Conservation (phyloP, 2,329 filamentous ascomycete species). For the Neophaeococcomyces aloes region DNA sequence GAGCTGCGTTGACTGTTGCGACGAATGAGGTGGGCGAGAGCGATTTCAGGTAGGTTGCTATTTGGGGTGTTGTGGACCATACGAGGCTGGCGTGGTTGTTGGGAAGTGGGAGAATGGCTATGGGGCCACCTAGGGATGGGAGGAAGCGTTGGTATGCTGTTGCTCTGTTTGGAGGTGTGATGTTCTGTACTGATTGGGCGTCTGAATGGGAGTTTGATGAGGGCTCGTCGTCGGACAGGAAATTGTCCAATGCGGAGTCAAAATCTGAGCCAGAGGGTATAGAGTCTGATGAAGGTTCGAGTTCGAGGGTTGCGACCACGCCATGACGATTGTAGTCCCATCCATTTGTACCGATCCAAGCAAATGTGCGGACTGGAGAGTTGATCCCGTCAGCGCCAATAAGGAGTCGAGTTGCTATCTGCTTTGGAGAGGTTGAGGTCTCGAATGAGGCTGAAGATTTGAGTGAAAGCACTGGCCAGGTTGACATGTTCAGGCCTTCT, state of each 20-base stretch:
- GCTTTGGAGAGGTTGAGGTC: slow-evolving; percentile 29
- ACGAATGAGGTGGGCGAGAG: slow-evolving; percentile 63
- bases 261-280: neutral
- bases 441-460: slow-evolving; percentile 34
- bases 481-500: slow-evolving; percentile 62
- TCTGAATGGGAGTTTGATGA: neutral
- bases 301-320: slow-evolving; percentile 74
- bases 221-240: slow-evolving; percentile 1
- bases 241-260: slow-evolving; percentile 6
- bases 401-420: slow-evolving; percentile 69
- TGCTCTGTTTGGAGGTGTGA: slow-evolving; percentile 21
- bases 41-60: slow-evolving; percentile 68
- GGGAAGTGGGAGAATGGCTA: slow-evolving; percentile 83
- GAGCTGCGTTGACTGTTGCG: slow-evolving; percentile 86
- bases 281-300: slow-evolving; percentile 40
- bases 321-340: slow-evolving; percentile 93
- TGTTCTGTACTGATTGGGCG: neutral
- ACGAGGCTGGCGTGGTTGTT: slow-evolving; percentile 75
- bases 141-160: slow-evolving; percentile 93
- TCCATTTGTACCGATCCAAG: slow-evolving; percentile 70
- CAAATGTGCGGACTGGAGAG: slow-evolving; percentile 82
- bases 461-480: slow-evolving; percentile 78
- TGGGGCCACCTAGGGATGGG: slow-evolving; percentile 64
- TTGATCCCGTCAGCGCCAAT: slow-evolving; percentile 93
- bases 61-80: slow-evolving; percentile 81